These are phyloP conservation scores for Tuber borchii DNA, from an alignment of 495 filamentous ascomycete genomes.

Conservation along the genomic window DNA sequence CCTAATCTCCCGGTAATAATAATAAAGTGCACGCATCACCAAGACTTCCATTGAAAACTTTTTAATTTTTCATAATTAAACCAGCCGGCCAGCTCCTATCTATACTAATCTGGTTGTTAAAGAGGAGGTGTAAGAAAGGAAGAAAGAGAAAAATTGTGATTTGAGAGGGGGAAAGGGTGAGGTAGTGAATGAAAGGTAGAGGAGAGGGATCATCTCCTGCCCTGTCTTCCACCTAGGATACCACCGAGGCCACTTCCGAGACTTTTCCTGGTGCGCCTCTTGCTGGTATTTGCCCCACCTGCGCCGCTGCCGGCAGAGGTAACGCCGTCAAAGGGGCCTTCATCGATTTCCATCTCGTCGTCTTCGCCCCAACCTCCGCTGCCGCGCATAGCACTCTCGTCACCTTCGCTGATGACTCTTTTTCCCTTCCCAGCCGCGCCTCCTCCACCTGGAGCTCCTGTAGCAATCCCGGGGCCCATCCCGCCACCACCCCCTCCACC, in stretches of 20 bases:
- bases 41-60: not conserved
- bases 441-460: constrained; percentile 37
- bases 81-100: not conserved
- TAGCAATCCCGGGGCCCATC: constrained; percentile 24
- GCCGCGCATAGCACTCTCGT: constrained; percentile 45
- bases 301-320: constrained; percentile 16
- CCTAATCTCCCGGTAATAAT: not conserved
- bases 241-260: constrained; percentile 19
- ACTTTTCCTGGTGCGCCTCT: constrained; percentile 29
- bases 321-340: constrained; percentile 44
- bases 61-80: not conserved
- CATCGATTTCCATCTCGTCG: constrained; percentile 56
- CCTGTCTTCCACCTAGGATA: constrained; percentile 9
- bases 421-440: constrained; percentile 45
- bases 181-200: not conserved
- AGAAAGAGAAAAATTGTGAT: not conserved
- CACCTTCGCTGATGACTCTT: constrained; percentile 48
- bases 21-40: not conserved
- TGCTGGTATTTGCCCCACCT: constrained; percentile 31
- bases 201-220: constrained; percentile 20
- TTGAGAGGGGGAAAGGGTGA: not conserved
- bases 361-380: constrained; percentile 49
- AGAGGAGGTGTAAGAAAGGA: not conserved
- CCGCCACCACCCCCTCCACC: constrained; percentile 42
- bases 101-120: not conserved